Evolutionary conservation across 176 grass and related monocot genomes (phyloP), one percentile per base, ranked within the genome.

Genomic region (Aegilops umbellulata): DNA sequence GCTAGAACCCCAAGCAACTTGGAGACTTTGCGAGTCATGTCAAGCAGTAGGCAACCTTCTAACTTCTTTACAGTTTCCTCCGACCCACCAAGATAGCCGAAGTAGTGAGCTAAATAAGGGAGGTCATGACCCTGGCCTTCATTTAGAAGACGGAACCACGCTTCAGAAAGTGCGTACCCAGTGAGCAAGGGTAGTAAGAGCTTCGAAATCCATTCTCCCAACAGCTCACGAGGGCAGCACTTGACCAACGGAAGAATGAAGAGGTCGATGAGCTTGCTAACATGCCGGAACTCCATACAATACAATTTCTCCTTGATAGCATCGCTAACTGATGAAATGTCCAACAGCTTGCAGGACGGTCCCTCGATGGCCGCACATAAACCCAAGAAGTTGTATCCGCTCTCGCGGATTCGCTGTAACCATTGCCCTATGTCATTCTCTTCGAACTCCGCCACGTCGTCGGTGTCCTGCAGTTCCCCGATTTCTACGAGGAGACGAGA

Each of bases 281-380:
- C 41, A 69, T 94, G 89, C 79, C 92, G 77, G 30, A 89, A 94
- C 71, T 94, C 89, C 89, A 94, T 94, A 41, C 69, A 85, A 69
- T 81, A 61, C 35, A 94, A 63, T 30, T 91, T 91, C 67, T 94
- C 84, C 51, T 78, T 53, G 61, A 94, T 71, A 78, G 92, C 69
- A 68, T 79, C 51, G 44, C n/a, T 53, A 30, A 91, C 51, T 82
- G 86, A 87, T 58, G 84, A 77, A 78, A 44, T 63, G 27, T 89
- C 84, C 8, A 89, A 41, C 20, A 73, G 84, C 23, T 82, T 76
- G 46, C 73, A 89, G 27, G 91, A 89, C 60, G 80, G 63, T 30
- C 89, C 87, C 27, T 87, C 75, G 42, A 87, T 87, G 73, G 76
- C 77, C 51, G 89, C 80, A 16, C 87, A 94, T 20, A 94, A 60